phyloP scores from a whole-genome alignment of 805 yeast species.

The Kodamaea kaohsiungensis region DNA sequence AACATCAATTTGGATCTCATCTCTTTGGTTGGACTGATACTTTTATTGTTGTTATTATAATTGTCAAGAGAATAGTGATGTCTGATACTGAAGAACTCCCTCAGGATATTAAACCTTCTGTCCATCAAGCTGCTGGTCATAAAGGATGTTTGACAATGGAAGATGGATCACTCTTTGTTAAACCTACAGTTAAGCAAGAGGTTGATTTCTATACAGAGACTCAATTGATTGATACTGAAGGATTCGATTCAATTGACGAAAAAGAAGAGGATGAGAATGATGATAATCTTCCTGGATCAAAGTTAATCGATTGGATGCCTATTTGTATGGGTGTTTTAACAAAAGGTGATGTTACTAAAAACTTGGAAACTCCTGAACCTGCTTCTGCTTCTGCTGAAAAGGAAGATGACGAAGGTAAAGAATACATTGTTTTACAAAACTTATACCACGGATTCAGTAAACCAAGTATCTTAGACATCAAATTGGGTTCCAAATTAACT shows the following conservation, averaged over 20 bases:
- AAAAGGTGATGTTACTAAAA: slow-evolving; percentile 33
- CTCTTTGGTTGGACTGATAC: background rate
- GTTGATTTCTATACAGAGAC: slow-evolving; percentile 64
- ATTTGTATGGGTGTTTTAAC: slow-evolving; percentile 59
- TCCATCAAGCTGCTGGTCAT: slow-evolving; percentile 93
- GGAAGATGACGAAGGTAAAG: slow-evolving; percentile 13
- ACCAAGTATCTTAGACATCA: slow-evolving; percentile 82
- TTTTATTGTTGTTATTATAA: background rate
- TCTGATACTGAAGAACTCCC: slow-evolving; percentile 7
- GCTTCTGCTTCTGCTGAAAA: background rate
- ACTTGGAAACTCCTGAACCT: background rate
- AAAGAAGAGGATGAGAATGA: slow-evolving; percentile 20
- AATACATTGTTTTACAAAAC: slow-evolving; percentile 71
- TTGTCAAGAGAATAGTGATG: background rate
- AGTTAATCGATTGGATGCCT: slow-evolving; percentile 61
- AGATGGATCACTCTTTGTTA: slow-evolving; percentile 70
- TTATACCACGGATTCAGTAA: slow-evolving; percentile 55
- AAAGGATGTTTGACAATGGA: slow-evolving; percentile 68
- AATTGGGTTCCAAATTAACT: slow-evolving; percentile 70
- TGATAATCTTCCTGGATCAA: slow-evolving; percentile 33
- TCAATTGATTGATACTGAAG: slow-evolving; percentile 25
- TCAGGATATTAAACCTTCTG: slow-evolving; percentile 6
- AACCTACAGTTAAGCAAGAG: slow-evolving; percentile 66
- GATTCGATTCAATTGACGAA: slow-evolving; percentile 19
- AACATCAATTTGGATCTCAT: background rate